These are phyloP conservation scores for Rhizophagus clarus DNA, from an alignment of 192 early-diverging fungal genomes.

Conservation along the genomic window DNA sequence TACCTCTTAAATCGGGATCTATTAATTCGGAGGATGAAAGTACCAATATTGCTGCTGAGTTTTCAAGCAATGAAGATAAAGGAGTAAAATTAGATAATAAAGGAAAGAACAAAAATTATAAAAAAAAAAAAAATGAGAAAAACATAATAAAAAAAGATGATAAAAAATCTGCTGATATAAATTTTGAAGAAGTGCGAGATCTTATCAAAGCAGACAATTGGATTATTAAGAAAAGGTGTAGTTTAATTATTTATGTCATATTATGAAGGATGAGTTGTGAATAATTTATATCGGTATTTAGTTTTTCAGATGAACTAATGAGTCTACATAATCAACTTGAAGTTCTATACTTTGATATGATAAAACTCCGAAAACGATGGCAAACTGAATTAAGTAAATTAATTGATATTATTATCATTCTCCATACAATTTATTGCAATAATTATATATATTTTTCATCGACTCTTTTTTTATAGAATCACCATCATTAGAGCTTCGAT, in stretches of 20 bases:
- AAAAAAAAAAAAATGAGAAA: neutral
- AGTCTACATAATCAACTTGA: constrained; percentile 45
- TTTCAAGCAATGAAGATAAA: neutral
- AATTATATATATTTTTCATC: neutral
- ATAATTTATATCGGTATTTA: constrained; percentile 5
- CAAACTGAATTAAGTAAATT: constrained; percentile 39
- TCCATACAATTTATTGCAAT: neutral
- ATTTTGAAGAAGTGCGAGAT: neutral
- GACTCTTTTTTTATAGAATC: constrained; percentile 1
- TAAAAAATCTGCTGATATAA: neutral
- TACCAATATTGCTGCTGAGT: neutral
- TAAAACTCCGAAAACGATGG: constrained; percentile 43
- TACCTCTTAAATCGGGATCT: neutral
- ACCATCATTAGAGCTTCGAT: constrained; percentile 19
- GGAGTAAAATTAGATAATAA: neutral
- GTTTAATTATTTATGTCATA: neutral
- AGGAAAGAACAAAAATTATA: neutral
- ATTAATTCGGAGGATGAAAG: neutral
- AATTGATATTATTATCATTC: neutral
- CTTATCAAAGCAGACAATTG: constrained; percentile 43
- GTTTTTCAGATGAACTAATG: constrained; percentile 43
- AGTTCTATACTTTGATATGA: constrained; percentile 46
- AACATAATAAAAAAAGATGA: neutral
- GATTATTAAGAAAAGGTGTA: constrained; percentile 44
- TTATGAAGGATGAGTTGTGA: neutral